Base-by-base conservation (phyloP, 257 asterid genomes). In the Verbascum thapsus region DNA sequence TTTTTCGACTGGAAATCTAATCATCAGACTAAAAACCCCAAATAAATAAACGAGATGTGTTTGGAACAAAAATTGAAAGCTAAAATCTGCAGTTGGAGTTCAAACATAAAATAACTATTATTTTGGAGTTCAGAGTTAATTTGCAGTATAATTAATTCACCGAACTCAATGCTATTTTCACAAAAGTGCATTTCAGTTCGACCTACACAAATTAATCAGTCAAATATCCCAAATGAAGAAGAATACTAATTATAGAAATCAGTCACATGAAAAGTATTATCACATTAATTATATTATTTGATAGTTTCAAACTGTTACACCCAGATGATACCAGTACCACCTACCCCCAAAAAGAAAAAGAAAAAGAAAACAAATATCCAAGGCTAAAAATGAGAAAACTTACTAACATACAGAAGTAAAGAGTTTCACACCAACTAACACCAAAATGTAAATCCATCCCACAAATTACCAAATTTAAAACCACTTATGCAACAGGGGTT, bases 401-500 rank as follows among this genome's bases (percentile, higher is more conserved):
- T 1, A n/a, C n/a, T n/a, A 50, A 53, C 47, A 66, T 44, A 60
- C 56, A 51, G 15, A 63, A 51, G 45, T 57, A 61, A 66, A 16
- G 32, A 20, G 53, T 53, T 15, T 38, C 49, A 40, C 13, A 51
- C 26, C 61, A 53, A 17, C 68, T 43, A 55, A 41, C 19, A 57
- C 55, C 55, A 67, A 22, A 35, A 8, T 0, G 30, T 3, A 30
- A 26, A 69, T 19, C 58, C 39, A 56, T 8, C 63, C 43, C 43
- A 49, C 34, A 10, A 39, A 54, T 56, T 22, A 38, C 49, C 54
- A 38, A 34, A 42, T 53, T 12, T n/a, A n/a, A 44, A 13, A 37
- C 19, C 61, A 30, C 63, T 70, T 41, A 71, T 10, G 56, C 74
- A 30, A 63, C 74, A 10, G 71, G 52, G 32, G 82, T 69, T 51